Conservation (phyloP, 257 asterid species). For the Paraleonurus japonicus region DNA sequence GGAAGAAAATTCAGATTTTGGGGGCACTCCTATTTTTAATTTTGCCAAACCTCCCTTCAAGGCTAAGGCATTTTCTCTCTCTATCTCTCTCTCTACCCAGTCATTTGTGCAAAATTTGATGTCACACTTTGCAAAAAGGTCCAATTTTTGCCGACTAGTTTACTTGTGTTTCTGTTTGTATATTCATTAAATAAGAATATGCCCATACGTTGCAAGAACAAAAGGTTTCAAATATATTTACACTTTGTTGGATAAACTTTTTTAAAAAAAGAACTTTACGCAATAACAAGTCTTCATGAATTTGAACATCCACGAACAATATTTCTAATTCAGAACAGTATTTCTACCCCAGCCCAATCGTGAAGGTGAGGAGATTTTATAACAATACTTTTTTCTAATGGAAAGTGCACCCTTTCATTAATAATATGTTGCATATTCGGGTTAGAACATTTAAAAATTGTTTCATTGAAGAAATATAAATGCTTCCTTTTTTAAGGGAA, state of each 20-base stretch:
- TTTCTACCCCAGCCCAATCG: no score
- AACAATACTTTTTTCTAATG: neutral
- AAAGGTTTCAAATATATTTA: neutral
- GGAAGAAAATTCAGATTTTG: constrained; percentile 1
- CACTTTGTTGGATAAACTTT: no score
- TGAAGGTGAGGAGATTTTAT: no score
- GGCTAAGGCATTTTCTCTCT: constrained; percentile 29
- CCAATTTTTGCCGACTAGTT: neutral
- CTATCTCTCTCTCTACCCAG: neutral
- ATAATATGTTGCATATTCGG: neutral
- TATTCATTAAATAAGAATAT: neutral
- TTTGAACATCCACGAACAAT: no score
- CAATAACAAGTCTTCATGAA: no score
- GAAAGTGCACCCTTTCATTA: neutral
- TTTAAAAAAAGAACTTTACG: no score
- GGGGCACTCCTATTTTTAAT: constrained; percentile 19
- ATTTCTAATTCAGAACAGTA: no score
- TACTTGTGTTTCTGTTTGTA: constrained; percentile 14
- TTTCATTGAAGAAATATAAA: no score
- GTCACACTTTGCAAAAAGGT: neutral
- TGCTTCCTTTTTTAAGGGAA: neutral
- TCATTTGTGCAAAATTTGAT: neutral
- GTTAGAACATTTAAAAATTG: no score
- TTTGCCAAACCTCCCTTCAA: constrained; percentile 32
- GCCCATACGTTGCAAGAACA: constrained; percentile 17